Evolutionary conservation across 106 monocot species (phyloP).

Genomic region (Alisma plantagoaquatica): DNA sequence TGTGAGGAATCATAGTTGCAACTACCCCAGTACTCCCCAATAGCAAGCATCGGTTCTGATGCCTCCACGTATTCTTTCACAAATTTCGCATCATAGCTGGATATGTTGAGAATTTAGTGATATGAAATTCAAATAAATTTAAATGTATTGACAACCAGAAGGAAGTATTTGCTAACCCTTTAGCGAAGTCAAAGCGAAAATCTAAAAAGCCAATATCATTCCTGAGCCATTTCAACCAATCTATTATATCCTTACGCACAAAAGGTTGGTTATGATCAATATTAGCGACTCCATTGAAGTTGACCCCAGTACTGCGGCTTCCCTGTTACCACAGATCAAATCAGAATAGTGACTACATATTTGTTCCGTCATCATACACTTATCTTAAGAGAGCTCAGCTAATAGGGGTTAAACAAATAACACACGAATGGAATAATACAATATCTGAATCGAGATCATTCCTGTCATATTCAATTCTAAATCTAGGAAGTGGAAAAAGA

Average conservation of each 20-base stretch:
- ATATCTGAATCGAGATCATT: too few species aligned
- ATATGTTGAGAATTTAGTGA: background rate
- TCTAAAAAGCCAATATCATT: conserved; percentile 59
- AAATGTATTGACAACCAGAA: background rate
- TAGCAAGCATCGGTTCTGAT: conserved; percentile 60
- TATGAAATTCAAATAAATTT: background rate
- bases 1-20: conserved; percentile 46
- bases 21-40: conserved; percentile 85
- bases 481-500: too few species aligned
- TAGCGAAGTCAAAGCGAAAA: conserved; percentile 90
- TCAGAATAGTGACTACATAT: too few species aligned
- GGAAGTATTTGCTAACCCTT: conserved; percentile 53
- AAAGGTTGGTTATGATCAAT: conserved; percentile 74
- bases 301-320: conserved; percentile 54
- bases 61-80: conserved; percentile 75
- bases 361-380: too few species aligned
- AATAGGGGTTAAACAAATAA: background rate
- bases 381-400: too few species aligned
- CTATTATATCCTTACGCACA: conserved; percentile 61
- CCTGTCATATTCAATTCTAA: too few species aligned
- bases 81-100: conserved; percentile 65
- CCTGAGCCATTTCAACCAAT: conserved; percentile 71
- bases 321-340: too few species aligned
- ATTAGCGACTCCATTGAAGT: conserved; percentile 66
- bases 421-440: background rate